Conservation (phyloP, 805 yeast species). For the Kluyveromyces siamensis region DNA sequence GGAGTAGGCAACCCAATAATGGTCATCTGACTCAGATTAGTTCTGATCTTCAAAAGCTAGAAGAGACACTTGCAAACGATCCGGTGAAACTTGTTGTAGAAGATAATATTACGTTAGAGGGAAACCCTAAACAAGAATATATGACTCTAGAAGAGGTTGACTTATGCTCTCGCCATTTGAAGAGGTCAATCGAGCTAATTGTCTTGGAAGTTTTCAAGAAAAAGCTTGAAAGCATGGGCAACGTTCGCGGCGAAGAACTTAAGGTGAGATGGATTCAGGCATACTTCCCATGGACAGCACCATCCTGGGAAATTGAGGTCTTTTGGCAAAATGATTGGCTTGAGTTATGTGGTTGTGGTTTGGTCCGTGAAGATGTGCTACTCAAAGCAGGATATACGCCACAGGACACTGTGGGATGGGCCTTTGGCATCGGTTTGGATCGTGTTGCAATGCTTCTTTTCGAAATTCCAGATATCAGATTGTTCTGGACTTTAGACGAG, state of each 20-base stretch:
- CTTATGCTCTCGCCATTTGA: conserved; percentile 66
- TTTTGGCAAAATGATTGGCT: conserved; percentile 99
- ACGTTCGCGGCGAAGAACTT: conserved; percentile 52
- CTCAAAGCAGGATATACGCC: conserved; percentile 56
- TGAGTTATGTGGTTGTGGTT: conserved; percentile 94
- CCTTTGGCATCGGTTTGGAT: conserved; percentile 93
- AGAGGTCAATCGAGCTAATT: conserved; percentile 74
- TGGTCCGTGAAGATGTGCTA: conserved; percentile 72
- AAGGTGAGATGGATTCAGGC: conserved; percentile 92
- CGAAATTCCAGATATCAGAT: conserved; percentile 90
- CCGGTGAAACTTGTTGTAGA: conserved; percentile 56
- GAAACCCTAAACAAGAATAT: conserved; percentile 73
- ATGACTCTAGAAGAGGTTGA: conserved; percentile 65
- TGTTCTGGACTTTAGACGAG: conserved; percentile 83
- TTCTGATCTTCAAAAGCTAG: conserved; percentile 54
- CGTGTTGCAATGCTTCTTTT: conserved; percentile 92
- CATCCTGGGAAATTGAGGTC: conserved; percentile 96
- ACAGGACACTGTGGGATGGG: conserved; percentile 77
- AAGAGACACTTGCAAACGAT: conserved; percentile 32
- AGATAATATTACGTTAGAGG: conserved; percentile 51
- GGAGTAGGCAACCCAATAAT: conserved; percentile 41
- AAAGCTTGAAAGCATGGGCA: conserved; percentile 20
- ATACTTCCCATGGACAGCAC: conserved; percentile 96
- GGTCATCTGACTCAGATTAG: conserved; percentile 37
- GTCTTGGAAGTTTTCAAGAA: conserved; percentile 71